Conservation (phyloP, 2,329 filamentous ascomycete genomes). For the Chaetomiaceae sp. region DNA sequence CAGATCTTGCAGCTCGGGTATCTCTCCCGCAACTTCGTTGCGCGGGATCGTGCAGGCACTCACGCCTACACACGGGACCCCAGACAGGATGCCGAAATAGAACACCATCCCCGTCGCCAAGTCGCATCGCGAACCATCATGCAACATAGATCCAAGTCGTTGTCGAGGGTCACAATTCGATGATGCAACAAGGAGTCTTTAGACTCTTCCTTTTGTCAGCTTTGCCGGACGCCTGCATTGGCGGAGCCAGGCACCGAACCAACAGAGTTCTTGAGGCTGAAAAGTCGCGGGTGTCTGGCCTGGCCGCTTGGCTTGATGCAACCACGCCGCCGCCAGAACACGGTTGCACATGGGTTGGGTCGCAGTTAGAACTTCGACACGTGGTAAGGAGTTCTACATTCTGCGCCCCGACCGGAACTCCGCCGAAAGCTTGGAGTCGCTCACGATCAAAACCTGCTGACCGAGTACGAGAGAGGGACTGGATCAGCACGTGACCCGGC, state of each 20-base stretch:
- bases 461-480: too few relatives aligned
- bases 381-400: background rate
- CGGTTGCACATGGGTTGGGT: background rate
- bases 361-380: background rate
- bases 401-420: background rate
- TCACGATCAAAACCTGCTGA: too few relatives aligned
- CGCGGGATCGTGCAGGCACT: background rate
- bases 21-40: background rate
- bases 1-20: slow-evolving; percentile 1
- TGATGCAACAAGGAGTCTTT: too few relatives aligned
- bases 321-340: background rate
- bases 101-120: background rate
- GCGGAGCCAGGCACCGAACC: background rate
- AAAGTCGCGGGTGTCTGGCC: background rate
- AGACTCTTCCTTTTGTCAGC: background rate
- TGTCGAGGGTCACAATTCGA: too few relatives aligned
- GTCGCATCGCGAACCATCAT: background rate
- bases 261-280: background rate
- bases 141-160: background rate
- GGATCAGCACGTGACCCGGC: too few relatives aligned
- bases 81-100: background rate
- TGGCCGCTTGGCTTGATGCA: background rate
- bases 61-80: background rate
- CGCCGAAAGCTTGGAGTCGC: too few relatives aligned
- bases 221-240: background rate